Conservation (phyloP, 2,329 filamentous ascomycete genomes). For the Aspergillus sp. region DNA sequence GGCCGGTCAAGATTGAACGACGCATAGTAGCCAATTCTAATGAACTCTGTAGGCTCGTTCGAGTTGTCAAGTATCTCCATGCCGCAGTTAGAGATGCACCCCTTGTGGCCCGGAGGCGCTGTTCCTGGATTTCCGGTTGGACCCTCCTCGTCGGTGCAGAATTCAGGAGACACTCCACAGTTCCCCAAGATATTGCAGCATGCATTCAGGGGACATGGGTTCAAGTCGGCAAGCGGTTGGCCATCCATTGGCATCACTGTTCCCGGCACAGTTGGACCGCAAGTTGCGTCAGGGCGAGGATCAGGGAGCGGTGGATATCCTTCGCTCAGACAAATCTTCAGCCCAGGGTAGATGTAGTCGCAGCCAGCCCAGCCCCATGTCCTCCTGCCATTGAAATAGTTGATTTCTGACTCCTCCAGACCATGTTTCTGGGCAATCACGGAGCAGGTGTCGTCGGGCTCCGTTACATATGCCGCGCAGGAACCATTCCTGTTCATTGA, state of each 20-base stretch:
- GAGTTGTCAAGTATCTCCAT: conserved; percentile 32
- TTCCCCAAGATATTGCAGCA: conserved; percentile 48
- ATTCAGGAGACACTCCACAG: conserved; percentile 47
- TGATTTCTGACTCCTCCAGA: neutral
- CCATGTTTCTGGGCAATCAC: conserved; percentile 25
- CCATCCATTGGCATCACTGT: conserved; percentile 33
- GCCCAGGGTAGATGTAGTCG: conserved; percentile 27
- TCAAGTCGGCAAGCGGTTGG: conserved; percentile 38
- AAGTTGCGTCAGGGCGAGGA: conserved; percentile 37
- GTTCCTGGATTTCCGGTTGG: conserved; percentile 41
- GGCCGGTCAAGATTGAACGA: conserved; percentile 28
- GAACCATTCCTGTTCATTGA: conserved; percentile 36
- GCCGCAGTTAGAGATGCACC: conserved; percentile 47
- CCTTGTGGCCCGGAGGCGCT: conserved; percentile 31
- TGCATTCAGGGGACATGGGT: conserved; percentile 47
- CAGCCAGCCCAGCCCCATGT: conserved; percentile 51
- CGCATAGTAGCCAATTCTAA: conserved; percentile 35
- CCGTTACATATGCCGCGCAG: conserved; percentile 38
- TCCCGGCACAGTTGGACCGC: conserved; percentile 47
- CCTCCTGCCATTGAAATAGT: conserved; percentile 29
- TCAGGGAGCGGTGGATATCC: conserved; percentile 45
- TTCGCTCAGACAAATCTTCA: conserved; percentile 42
- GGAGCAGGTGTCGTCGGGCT: conserved; percentile 33
- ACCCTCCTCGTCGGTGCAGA: conserved; percentile 36
- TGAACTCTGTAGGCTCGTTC: conserved; percentile 18